phyloP scores from a whole-genome alignment of 148 eudicot species.

The Arctostaphylos glauca region DNA sequence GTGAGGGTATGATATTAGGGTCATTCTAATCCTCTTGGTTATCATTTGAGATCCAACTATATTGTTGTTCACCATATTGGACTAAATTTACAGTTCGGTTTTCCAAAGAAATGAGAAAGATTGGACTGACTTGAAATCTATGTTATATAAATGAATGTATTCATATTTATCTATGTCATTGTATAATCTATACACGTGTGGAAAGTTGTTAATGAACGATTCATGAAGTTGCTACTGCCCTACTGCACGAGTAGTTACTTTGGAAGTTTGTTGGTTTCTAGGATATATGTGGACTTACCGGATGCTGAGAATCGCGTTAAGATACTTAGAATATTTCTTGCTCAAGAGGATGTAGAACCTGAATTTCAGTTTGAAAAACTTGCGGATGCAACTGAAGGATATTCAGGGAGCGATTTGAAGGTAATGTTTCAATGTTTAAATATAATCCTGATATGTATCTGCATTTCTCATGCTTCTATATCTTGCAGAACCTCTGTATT shows the following conservation, averaged over 20 bases:
- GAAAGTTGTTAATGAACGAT: not conserved
- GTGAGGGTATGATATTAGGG: not conserved
- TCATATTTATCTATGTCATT: not conserved
- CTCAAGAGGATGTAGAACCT: constrained; percentile 70
- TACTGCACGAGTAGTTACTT: not conserved
- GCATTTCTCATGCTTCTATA: not conserved
- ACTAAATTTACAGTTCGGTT: not conserved
- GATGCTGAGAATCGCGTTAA: constrained; percentile 81
- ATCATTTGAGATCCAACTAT: not conserved
- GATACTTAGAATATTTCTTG: constrained; percentile 83
- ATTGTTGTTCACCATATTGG: not conserved
- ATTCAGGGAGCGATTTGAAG: constrained; percentile 96
- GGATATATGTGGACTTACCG: constrained; percentile 94
- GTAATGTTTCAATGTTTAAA: constrained; percentile 32
- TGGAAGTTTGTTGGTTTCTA: constrained; percentile 29
- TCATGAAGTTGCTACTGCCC: not conserved
- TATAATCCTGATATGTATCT: not conserved
- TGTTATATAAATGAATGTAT: not conserved
- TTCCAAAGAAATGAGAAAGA: not conserved
- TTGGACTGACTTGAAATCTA: not conserved
- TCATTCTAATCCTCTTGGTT: not conserved
- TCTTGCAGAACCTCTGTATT: constrained; percentile 87
- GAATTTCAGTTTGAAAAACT: constrained; percentile 65
- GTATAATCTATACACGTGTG: not conserved
- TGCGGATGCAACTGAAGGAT: constrained; percentile 89